Base-by-base conservation (phyloP, 169 alveolate genomes). In the Hepatocystis sp. region DNA sequence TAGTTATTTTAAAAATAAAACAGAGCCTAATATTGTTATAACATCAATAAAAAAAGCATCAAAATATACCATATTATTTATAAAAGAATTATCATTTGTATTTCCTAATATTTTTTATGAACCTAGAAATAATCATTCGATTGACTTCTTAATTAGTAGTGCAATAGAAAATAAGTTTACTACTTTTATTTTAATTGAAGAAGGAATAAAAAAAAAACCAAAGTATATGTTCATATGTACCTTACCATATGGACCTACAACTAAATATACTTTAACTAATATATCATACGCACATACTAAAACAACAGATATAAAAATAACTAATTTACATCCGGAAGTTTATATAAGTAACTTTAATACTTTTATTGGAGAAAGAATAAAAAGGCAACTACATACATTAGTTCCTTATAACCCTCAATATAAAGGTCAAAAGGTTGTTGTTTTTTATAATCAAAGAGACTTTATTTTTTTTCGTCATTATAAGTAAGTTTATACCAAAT, bases 361-460 rank as follows among this genome's bases (percentile, higher is more conserved):
- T 4, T 94, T 98, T 61, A 92, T 98, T 32, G 99, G 99, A 0
- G 97, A 96, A 64, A 90, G 99, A 86, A 93, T 99, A 30, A 99
- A 99, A 10, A 94, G 99, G 76, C 98, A 97, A 90, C 90, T 99
- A 55, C 99, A 98, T 49, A 94, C 99, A 27, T 91, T 98, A 27
- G 98, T 98, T 76, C 99, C 99, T 21, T 92, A 95, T 88, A 96
- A 93, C 34, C 99, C 99, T 27, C 97, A 98, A 34, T 97, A 98
- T 88, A 92, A 91, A 67, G 99, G 99, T 7, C 93, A 99, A 84
- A 94, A 98, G 85, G 99, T 98, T 27, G 96, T 98, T 51, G 97
- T 99, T 17, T 97, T 98, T 91, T 99, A 98, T 91, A 98, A 98
- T 92, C 98, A 98, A 91, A 95, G 99, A 84, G 99, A 98, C 91